These are phyloP conservation scores for Globisporangium paddicum DNA, from an alignment of 352 stramenopile genomes.

Conservation along the genomic window DNA sequence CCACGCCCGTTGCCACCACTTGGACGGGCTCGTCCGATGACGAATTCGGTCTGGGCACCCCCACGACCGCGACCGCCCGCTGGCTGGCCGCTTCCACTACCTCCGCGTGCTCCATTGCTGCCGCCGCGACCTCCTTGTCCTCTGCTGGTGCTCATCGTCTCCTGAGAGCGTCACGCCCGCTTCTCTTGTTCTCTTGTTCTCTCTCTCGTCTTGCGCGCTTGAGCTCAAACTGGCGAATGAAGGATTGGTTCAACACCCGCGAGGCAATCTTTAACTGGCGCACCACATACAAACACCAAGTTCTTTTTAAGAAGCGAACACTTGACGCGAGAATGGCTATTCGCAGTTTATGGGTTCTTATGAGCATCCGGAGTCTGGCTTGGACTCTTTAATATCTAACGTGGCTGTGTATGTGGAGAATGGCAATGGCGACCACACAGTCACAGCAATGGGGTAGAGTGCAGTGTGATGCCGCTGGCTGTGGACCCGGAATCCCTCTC, in stretches of 20 bases:
- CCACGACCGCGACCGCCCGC: constrained; percentile 9
- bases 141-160: constrained; percentile 8
- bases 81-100: constrained; percentile 14
- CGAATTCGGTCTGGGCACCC: neutral
- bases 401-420: too few species aligned
- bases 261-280: neutral
- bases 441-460: too few species aligned
- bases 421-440: too few species aligned
- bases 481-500: too few species aligned
- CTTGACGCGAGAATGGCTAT: too few species aligned
- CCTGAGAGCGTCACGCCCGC: too few species aligned
- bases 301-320: too few species aligned
- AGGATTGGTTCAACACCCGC: neutral
- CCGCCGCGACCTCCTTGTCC: constrained; percentile 7
- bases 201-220: neutral
- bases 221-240: constrained; percentile 1
- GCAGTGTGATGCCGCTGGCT: too few species aligned
- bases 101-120: constrained; percentile 1
- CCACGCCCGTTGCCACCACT: constrained; percentile 5
- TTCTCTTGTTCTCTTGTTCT: neutral
- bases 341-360: too few species aligned
- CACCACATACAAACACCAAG: neutral
- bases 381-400: too few species aligned
- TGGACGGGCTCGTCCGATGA: neutral
- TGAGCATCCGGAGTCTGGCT: too few species aligned